These are phyloP conservation scores for Scheffersomyces titani DNA, from an alignment of 1,139 yeast genomes.

Conservation along the genomic window DNA sequence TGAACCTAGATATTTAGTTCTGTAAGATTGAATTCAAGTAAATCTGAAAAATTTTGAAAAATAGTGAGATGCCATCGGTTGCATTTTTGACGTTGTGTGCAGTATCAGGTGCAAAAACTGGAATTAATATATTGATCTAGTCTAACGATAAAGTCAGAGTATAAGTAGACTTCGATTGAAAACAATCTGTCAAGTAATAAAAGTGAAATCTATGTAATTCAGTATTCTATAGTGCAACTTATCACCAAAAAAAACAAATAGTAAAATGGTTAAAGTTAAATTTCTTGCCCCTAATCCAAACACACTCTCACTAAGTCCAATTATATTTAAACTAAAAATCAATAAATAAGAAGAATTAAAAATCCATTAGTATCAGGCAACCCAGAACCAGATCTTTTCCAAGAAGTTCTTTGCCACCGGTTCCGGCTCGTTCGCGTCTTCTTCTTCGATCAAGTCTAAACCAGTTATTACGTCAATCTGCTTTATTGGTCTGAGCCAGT, in stretches of 20 bases:
- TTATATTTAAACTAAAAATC: neutral
- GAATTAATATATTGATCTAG: neutral
- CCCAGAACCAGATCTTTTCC: slow-evolving; percentile 23
- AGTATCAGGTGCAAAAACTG: neutral
- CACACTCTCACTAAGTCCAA: neutral
- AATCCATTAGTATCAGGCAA: slow-evolving; percentile 9
- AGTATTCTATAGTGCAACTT: too few relatives aligned
- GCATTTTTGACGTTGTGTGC: neutral
- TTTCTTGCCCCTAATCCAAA: slow-evolving; percentile 1
- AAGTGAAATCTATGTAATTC: too few relatives aligned
- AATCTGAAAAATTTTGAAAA: slow-evolving; percentile 8
- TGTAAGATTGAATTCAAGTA: neutral
- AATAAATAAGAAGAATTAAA: neutral
- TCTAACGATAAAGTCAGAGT: too few relatives aligned
- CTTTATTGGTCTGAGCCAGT: slow-evolving; percentile 40
- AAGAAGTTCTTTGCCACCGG: slow-evolving; percentile 18
- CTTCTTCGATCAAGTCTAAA: slow-evolving; percentile 37
- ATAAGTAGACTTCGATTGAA: too few relatives aligned
- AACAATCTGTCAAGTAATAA: too few relatives aligned
- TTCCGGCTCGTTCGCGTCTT: slow-evolving; percentile 20
- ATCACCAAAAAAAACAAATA: too few relatives aligned
- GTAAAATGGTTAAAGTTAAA: too few relatives aligned
- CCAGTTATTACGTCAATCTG: slow-evolving; percentile 49
- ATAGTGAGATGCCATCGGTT: slow-evolving; percentile 3
- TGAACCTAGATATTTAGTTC: neutral